A percentile compares a stretch with the other conserved stretches of the same genome.
These are phyloP conservation scores for Lentinula lateritia DNA, from an alignment of 768 basidiomycete species.

Conservation along the genomic window DNA sequence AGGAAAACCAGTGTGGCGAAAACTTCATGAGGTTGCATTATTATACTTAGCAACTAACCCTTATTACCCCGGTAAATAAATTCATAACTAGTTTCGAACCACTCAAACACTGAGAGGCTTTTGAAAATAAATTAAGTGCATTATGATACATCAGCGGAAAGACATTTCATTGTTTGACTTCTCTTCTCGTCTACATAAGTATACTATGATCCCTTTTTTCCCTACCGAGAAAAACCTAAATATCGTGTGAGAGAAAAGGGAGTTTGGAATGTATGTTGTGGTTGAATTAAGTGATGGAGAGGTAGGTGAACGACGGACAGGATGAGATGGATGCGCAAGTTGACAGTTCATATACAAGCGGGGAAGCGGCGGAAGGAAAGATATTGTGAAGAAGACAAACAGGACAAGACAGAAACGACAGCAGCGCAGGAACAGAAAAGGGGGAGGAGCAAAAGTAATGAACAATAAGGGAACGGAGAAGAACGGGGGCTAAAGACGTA, in stretches of 20 bases:
- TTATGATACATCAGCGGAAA: conserved; percentile 7
- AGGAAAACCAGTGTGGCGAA: too few species aligned
- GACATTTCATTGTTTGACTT: conserved; percentile 6
- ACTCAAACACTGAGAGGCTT: background rate
- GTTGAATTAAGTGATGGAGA: background rate
- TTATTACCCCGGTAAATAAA: too few species aligned
- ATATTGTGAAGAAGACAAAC: conserved; percentile 5
- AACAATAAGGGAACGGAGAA: background rate
- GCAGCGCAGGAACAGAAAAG: background rate
- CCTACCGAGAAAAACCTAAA: background rate
- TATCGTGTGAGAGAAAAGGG: background rate
- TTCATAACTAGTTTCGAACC: too few species aligned
- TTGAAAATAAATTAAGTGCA: conserved; percentile 7
- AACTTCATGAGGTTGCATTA: too few species aligned
- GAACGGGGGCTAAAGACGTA: background rate
- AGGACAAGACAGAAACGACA: conserved; percentile 6
- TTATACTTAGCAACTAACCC: too few species aligned
- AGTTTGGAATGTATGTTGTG: background rate
- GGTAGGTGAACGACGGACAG: background rate
- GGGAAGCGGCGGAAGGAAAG: background rate
- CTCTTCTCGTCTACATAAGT: conserved; percentile 6
- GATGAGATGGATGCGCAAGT: background rate
- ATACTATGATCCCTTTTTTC: conserved; percentile 5
- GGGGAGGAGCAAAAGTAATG: background rate
- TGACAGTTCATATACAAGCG: background rate